phyloP scores from a whole-genome alignment of 2,329 filamentous ascomycete genomes.

The Phaeosphaeria sp. region DNA sequence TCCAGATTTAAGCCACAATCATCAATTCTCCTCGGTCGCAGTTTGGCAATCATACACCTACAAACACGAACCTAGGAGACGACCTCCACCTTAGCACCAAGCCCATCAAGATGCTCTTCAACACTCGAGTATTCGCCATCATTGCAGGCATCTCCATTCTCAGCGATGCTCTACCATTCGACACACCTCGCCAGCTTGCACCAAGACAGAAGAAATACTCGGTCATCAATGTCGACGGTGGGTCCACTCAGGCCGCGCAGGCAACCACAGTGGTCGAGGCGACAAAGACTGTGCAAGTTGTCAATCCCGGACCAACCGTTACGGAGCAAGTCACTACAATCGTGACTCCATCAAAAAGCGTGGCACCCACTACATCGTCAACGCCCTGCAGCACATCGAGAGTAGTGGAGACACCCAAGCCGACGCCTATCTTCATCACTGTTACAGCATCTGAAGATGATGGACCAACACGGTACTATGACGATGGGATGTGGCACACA shows the following conservation, averaged over 20 bases:
- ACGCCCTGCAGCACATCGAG: constrained; percentile 14
- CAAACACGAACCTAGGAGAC: not conserved
- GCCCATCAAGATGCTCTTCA: constrained; percentile 37
- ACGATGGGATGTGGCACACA: constrained; percentile 56
- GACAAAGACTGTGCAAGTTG: constrained; percentile 37
- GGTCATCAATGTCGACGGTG: constrained; percentile 50
- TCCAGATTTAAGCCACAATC: not conserved
- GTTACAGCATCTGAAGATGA: constrained; percentile 34
- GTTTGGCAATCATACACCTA: constrained; percentile 10
- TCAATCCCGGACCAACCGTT: constrained; percentile 27
- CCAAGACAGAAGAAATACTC: constrained; percentile 43
- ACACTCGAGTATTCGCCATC: constrained; percentile 23
- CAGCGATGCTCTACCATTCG: constrained; percentile 33
- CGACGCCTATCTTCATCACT: constrained; percentile 37
- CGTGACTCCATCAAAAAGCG: constrained; percentile 9
- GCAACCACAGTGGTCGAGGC: constrained; percentile 29
- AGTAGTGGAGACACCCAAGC: constrained; percentile 23
- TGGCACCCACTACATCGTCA: constrained; percentile 15
- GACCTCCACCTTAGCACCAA: not conserved
- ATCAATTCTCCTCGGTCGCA: not conserved
- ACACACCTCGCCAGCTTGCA: constrained; percentile 22
- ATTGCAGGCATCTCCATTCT: constrained; percentile 30
- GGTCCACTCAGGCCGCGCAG: constrained; percentile 27
- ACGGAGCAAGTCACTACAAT: constrained; percentile 34
- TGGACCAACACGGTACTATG: constrained; percentile 49